Evolutionary conservation across 129 eudicot genomes (phyloP), one percentile per base, ranked within the genome.

Genomic region (Scalesia atractyloides): DNA sequence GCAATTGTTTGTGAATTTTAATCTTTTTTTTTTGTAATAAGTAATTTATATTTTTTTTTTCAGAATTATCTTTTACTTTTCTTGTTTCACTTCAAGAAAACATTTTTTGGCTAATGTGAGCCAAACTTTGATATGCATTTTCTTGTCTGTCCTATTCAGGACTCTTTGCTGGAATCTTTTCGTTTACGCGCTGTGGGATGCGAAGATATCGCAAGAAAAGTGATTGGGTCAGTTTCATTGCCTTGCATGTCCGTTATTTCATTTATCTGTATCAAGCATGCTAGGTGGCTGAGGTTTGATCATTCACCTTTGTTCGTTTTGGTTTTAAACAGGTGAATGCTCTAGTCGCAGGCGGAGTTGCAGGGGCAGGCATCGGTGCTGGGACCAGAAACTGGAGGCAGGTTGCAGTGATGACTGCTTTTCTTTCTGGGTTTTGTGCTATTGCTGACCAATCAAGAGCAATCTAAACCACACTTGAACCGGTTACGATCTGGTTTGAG

Each of bases 331-430:
- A 94, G 97, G 84, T 87, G 52, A 94, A 94, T 76, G 86, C 91
- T 26, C 80, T 88, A 39, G 70, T 87, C 34, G 97, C 95, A 9
- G 98, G 97, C 62, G 96, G 85, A 58, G 83, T 88, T 52, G 97
- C 90, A 4, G 98, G 98, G 33, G 92, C 92, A 2, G 92, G 86
- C 69, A 62, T 86, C 71, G 92, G 92, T 76, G 88, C 85, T 48
- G 89, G 96, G 36, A 82, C 89, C 57, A 87, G 92, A 20, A 88
- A 86, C 72, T 83, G 92, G 93, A 87, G 86, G 74, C 96, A 90
- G 79, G 88, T 93, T 50, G 90, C 87, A 60, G 86, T 77, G 9
- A 70, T 84, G 81, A 82, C 97, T 64, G 87, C 92, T 70, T 73
- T 84, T 51, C 58, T 84, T 51, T 84, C 93, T 18, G 79, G 84